Base-by-base conservation (phyloP, 1,139 yeast species). In the Magnusiomyces fungicola region DNA sequence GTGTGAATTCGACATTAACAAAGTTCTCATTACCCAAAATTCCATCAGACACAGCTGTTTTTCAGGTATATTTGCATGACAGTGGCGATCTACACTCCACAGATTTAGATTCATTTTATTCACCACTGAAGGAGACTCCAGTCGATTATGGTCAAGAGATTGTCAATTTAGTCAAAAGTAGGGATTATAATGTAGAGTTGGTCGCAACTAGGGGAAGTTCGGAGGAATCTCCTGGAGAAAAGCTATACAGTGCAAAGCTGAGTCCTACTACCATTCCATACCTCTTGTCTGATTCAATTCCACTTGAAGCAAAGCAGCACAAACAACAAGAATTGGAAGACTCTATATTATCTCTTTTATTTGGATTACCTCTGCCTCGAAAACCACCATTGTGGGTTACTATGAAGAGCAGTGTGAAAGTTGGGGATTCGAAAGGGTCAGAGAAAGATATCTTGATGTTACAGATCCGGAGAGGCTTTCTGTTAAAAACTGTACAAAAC, bases 341-440 rank as follows among this genome's bases (percentile, higher is more conserved):
- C 10, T 42, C 45, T 3, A 27, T 42, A 12, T 23, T 30, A 18
- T 32, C 36, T 16, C 23, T 42, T 4, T 12, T 42, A 21, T 42
- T 42, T 42, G 45, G 45, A 22, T 21, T 32, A n/a, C 45, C 36
- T 12, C 22, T 32, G 24, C 3, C 37, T 32, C 21, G 45, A 6
- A 29, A 25, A 10, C 45, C 45, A n/a, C 45, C 27, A 21, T 42
- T 22, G 32, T 30, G 24, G 37, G 27, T 29, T 18, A 42, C 45
- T 10, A 16, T n/a, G 7, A 22, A 23, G 7, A 4, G 14, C 16
- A 14, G 16, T 5, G 9, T 14, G n/a, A 14, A 7, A 32, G 5
- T 5, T 7, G 16, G 6, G 9, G 16, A 32, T 7, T 14, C 16
- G 6, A 18, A 34, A 18, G 38, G 7, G 23, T 18, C 38, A 5